phyloP scores from a whole-genome alignment of 2,329 filamentous ascomycete genomes.

The Pseudopyricularia javanii region DNA sequence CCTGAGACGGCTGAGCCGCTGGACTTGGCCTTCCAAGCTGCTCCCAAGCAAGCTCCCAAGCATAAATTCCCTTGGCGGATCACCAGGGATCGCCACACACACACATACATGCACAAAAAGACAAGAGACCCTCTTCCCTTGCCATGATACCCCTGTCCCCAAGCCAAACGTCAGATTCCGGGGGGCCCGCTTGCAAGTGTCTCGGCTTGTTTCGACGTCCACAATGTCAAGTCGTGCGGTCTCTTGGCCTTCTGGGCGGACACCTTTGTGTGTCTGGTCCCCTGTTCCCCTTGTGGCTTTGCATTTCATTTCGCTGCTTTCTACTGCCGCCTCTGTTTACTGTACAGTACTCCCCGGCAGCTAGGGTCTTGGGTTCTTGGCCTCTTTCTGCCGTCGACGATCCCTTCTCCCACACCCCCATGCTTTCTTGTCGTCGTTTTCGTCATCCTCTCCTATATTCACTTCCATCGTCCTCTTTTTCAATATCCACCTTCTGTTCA shows the following conservation, averaged over 20 bases:
- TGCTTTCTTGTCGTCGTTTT: background rate
- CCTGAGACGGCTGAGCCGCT: too few species aligned
- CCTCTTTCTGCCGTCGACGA: background rate
- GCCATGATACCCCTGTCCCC: background rate
- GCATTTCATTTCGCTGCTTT: background rate
- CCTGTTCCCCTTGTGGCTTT: background rate
- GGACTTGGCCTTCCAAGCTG: too few species aligned
- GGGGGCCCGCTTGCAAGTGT: constrained; percentile 1
- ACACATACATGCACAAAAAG: too few species aligned
- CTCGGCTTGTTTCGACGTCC: constrained; percentile 2
- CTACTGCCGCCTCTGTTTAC: too few species aligned
- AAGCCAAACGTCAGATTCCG: background rate
- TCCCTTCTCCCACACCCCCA: background rate
- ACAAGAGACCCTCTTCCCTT: too few species aligned
- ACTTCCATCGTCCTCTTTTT: constrained; percentile 1
- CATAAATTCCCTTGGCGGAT: too few species aligned
- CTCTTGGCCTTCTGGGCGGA: background rate
- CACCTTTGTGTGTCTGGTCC: background rate
- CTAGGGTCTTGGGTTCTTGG: background rate
- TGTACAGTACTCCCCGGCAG: too few species aligned
- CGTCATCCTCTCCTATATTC: background rate
- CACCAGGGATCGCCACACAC: too few species aligned
- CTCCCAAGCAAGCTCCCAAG: too few species aligned
- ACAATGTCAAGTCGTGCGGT: background rate
- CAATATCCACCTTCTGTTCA: constrained; percentile 1